Evolutionary conservation across 2,329 filamentous ascomycete species (phyloP), one percentile per base, ranked within the genome.

Genomic region (Fusarium irregulare): DNA sequence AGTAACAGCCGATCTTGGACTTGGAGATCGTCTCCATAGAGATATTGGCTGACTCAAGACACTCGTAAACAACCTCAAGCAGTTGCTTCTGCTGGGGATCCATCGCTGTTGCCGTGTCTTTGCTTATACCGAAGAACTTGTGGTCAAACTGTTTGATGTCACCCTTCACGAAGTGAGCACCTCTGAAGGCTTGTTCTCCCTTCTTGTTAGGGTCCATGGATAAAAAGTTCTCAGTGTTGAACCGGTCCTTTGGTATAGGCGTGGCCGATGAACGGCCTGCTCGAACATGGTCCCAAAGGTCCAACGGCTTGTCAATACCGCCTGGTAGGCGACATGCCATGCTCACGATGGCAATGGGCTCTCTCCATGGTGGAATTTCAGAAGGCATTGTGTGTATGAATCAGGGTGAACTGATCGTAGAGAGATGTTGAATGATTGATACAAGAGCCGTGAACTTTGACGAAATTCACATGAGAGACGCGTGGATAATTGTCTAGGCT

Each of bases 71-170:
- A 40, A 74, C 67, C 50, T 74, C 72, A 3, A 74, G 72, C 5
- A 74, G 41, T 25, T 74, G 72, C 2, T 74, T 73, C 28, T 74
- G 72, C 41, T 74, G 72, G 1, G 72, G 72, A 45, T 74, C 72
- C 72, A 74, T 74, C 12, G 72, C 72, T 20, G 71, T 73, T 14
- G 71, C 71, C 0, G 72, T 73, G 11, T 74, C 69, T 58, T 73
- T 73, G 54, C 69, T 73, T 21, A 73, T 73, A 6, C 71, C 71
- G 51, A 73, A 73, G 63, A 73, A 73, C 60, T 73, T 73, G 60
- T 73, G 70, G 49, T 73, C 71, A 40, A 73, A 73, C 60, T 73
- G 71, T 49, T 72, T 73, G 18, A 73, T 66, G 30, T 73, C 71
- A 18, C 71, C 48, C 44, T 72, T 72, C 20, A 73, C 68, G 21